Base-by-base conservation (phyloP, 306 rosid genomes). In the Aeschynomene evenia region DNA sequence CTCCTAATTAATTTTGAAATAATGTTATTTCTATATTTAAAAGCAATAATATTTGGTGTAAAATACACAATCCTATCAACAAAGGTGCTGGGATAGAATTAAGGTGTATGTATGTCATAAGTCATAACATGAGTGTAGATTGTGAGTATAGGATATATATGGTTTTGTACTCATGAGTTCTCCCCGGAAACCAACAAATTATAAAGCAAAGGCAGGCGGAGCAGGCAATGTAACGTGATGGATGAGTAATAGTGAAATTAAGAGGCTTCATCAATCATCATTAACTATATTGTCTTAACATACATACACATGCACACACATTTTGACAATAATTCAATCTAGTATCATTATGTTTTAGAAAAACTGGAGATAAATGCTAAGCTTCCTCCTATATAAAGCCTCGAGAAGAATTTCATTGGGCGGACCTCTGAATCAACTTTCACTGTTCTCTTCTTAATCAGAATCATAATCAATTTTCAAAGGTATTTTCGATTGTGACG, bases 381-480 rank as follows among this genome's bases (percentile, higher is more conserved):
- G 70, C 24, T 70, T 73, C 29, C 72, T 72, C 80, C 71, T 73
- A 71, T 67, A 51, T 82, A 80, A 46, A 77, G 85, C 75, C 79
- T 77, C 28, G 80, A 89, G 90, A 79, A 83, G 70, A 67, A 69
- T 80, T 71, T 65, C 81, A 84, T 81, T 80, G 83, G 84, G 75
- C 68, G 62, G n/a, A n/a, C n/a, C n/a, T n/a, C n/a, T 24, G 68
- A 72, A 28, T 74, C 28, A 77, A 68, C 69, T 70, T 86, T 78
- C 70, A 53, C 81, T 61, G 58, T 66, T n/a, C n/a, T n/a, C n/a
- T n/a, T n/a, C n/a, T n/a, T n/a, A n/a, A n/a, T n/a, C 40, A 16
- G 19, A 69, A 71, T 49, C 49, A 51, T 54, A 59, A 74, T 84
- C 62, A 70, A 71, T 53, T 65, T 68, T 58, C 74, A 77, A 54